Base-by-base conservation (phyloP, 2,329 filamentous ascomycete genomes). In the Beauveria sp. region DNA sequence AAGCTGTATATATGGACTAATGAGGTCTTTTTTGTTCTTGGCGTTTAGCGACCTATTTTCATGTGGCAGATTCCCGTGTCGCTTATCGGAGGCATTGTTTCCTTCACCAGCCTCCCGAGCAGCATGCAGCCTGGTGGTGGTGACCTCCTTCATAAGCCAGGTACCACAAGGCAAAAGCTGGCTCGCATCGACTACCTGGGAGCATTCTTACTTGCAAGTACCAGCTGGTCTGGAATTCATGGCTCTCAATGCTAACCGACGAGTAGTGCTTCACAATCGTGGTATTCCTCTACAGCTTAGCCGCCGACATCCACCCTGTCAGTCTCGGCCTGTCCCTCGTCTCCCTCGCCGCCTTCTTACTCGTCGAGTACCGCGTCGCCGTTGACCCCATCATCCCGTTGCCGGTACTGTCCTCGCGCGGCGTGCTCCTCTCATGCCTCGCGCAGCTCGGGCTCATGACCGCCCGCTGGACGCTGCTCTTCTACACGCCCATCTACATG, bases 401-500 rank as follows among this genome's bases (percentile, higher is more conserved):
- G 54, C 73, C 81, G 1, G 80, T 95, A 1, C 81, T 96, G 30
- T 82, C 79, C 57, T 90, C 87, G 12, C 83, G 87, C 30, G 87
- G 86, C 34, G 85, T 90, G 1, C 77, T 93, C 3, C 74, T 93
- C 24, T 88, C 88, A 1, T 93, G 90, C 69, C 69, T 93, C 24
- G 82, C 87, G 1, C 90, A 91, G 55, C 80, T 93, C 0, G 86
- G 88, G 22, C 82, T 91, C 71, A 93, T 96, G 89, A 86, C 89
- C 70, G 82, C 88, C 2, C 86, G 91, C 62, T 96, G 90, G 91
- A 81, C 81, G 7, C 81, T 96, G 2, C 78, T 96, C 8, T 95
- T 92, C 77, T 96, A 91, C 73, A 83, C 87, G 0, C 91, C 91
- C 0, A 85, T 91, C 49, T 93, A 91, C 67, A 88, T 90, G 40